Conservation (phyloP, 2,329 filamentous ascomycete genomes). For the Aspergillus pseudoviridinutans region DNA sequence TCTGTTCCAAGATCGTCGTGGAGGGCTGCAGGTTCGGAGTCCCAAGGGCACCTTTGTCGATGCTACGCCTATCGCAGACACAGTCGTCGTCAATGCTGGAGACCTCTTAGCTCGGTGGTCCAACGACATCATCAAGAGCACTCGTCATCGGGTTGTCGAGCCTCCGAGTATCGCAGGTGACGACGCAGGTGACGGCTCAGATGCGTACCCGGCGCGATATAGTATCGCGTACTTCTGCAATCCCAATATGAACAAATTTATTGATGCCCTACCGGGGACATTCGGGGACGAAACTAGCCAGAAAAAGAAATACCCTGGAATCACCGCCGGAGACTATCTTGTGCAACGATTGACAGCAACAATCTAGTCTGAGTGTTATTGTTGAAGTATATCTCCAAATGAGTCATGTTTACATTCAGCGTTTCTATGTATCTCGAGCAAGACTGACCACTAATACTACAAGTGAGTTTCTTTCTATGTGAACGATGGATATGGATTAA, state of each 20-base stretch:
- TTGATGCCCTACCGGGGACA: conserved; percentile 78
- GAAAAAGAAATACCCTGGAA: conserved; percentile 73
- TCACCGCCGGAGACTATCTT: conserved; percentile 78
- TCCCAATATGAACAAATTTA: conserved; percentile 70
- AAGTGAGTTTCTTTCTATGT: background rate
- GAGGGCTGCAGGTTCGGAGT: conserved; percentile 60
- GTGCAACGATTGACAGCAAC: conserved; percentile 74
- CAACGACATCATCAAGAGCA: conserved; percentile 87
- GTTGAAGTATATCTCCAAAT: background rate
- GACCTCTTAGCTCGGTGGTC: conserved; percentile 84
- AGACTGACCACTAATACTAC: background rate
- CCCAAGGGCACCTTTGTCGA: conserved; percentile 76
- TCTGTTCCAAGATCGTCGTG: conserved; percentile 54
- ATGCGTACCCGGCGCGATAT: conserved; percentile 69
- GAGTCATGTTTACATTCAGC: background rate
- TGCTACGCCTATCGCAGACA: conserved; percentile 74
- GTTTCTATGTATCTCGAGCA: background rate
- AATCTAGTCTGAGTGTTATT: conserved; percentile 38
- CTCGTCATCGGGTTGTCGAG: conserved; percentile 84
- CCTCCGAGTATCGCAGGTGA: conserved; percentile 58
- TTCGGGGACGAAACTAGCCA: conserved; percentile 53
- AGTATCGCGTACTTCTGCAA: conserved; percentile 94
- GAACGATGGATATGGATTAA: background rate
- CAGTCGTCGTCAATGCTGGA: conserved; percentile 84
- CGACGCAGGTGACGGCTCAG: conserved; percentile 30